phyloP scores from a whole-genome alignment of 1,139 yeast species.

The Candida sanyaensis region DNA sequence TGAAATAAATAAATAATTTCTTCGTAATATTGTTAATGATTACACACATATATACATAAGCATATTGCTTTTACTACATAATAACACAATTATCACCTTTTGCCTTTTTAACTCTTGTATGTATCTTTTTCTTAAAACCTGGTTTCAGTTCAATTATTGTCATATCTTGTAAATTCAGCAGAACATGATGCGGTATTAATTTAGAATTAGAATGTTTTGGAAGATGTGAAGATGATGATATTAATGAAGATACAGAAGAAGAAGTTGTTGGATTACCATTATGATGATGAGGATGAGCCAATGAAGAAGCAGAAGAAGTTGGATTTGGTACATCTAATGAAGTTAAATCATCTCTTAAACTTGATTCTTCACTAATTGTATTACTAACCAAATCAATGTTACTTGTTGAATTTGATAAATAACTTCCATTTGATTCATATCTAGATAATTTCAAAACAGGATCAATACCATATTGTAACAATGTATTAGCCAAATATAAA shows the following conservation, averaged over 20 bases:
- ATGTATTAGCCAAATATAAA: constrained; percentile 62
- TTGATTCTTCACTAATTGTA: background rate
- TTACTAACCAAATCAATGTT: background rate
- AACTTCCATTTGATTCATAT: constrained; percentile 2
- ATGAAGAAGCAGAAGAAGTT: background rate
- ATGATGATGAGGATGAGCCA: too few relatives aligned
- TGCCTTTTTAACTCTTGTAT: constrained; percentile 18
- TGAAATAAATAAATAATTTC: background rate
- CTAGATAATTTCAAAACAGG: constrained; percentile 40
- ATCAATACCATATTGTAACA: constrained; percentile 66
- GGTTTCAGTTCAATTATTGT: background rate
- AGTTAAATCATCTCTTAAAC: constrained; percentile 1
- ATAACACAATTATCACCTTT: constrained; percentile 41
- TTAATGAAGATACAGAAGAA: too few relatives aligned
- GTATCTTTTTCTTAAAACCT: constrained; percentile 15
- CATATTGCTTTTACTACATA: constrained; percentile 17
- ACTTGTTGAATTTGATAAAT: background rate
- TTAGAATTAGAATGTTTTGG: too few relatives aligned
- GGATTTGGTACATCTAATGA: background rate
- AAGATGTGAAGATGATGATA: too few relatives aligned
- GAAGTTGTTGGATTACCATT: too few relatives aligned
- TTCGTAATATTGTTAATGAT: background rate
- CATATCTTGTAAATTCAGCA: background rate
- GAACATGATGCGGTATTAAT: too few relatives aligned
- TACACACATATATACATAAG: background rate